Evolutionary conservation across 2,329 filamentous ascomycete genomes (phyloP), one percentile per base, ranked within the genome.

Genomic region (Pestalotiopsis sp.): DNA sequence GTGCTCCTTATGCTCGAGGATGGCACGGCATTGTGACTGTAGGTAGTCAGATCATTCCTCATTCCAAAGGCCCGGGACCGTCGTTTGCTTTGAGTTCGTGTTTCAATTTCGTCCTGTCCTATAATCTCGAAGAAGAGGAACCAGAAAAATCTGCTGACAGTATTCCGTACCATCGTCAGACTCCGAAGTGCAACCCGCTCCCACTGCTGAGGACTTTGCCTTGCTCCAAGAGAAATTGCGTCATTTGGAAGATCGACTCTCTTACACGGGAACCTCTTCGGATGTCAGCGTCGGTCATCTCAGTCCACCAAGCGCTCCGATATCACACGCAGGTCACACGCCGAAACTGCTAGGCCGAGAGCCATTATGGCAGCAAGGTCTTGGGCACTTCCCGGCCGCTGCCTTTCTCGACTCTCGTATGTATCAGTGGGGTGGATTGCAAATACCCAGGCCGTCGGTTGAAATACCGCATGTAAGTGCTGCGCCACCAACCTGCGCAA

Each of bases 1-100:
- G 17, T 88, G 86, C 73, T 76, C 79, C 2, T 78, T 87, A 3
- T 88, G 86, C 74, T 72, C 72, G 23, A 78, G 83, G 12, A 81
- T 83, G 78, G 76, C 76, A 41, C 77, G 82, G 13, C 68, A 70
- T 25, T 84, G 82, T 74, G 82, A 84, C 70, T 84, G 83, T 66
- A 27, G 57, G 64, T 66, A 49, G 27, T 25, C 62, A 52, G 17
- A 45, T 12, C 36, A 45, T 25, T 36, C 20, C 23, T 38, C 38
- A 17, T 59, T n/a, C 13, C 57, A 23, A 36, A 59, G 11, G 14
- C 45, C 20, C 45, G 17, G 45, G n/a, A 52, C 20, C 45, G 9
- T 23, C 45, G 20, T 20, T 52, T n/a, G 45, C 45, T 52, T 52
- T 20, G 17, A n/a, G 17, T 52, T n/a, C 45, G 20, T 52, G n/a